A percentile compares a stretch with the other conserved stretches of the same genome.
Conservation (phyloP, 129 eudicot species). For the Flaveria robusta region DNA sequence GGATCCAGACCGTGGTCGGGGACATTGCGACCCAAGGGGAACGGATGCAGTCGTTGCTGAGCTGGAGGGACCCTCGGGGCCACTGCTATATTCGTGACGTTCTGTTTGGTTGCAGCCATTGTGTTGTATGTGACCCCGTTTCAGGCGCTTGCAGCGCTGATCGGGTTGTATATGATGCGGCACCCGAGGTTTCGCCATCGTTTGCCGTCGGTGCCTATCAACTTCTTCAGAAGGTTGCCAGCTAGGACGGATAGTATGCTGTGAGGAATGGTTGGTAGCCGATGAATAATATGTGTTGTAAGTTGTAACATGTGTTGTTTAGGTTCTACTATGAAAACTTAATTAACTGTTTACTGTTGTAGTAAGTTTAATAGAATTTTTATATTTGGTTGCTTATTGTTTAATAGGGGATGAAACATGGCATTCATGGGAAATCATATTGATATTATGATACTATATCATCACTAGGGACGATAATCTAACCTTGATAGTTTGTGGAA, state of each 20-base stretch:
- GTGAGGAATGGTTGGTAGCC: conserved; percentile 32
- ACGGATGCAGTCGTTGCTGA: conserved; percentile 79
- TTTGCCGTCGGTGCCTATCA: conserved; percentile 75
- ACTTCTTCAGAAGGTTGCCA: conserved; percentile 91
- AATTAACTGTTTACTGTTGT: conserved; percentile 9
- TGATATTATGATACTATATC: too few relatives aligned
- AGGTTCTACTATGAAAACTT: conserved; percentile 27
- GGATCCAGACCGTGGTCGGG: conserved; percentile 89
- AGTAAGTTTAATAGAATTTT: conserved; percentile 30
- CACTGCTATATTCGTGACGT: conserved; percentile 71
- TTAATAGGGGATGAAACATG: too few relatives aligned
- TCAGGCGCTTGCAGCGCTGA: conserved; percentile 78
- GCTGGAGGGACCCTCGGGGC: conserved; percentile 99
- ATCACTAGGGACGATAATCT: too few relatives aligned
- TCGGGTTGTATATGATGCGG: conserved; percentile 84
- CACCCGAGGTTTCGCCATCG: conserved; percentile 93
- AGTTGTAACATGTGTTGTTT: conserved; percentile 33
- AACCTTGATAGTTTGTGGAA: too few relatives aligned
- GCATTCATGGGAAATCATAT: too few relatives aligned
- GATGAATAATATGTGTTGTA: conserved; percentile 37
- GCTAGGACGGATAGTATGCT: conserved; percentile 96
- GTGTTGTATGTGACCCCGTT: conserved; percentile 88
- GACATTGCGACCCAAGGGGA: conserved; percentile 97
- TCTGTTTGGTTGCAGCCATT: conserved; percentile 75
- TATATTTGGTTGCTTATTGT: not conserved